Evolutionary conservation across 2,329 filamentous ascomycete species (phyloP), one percentile per base, ranked within the genome.

Genomic region (Stylonectria norvegica): DNA sequence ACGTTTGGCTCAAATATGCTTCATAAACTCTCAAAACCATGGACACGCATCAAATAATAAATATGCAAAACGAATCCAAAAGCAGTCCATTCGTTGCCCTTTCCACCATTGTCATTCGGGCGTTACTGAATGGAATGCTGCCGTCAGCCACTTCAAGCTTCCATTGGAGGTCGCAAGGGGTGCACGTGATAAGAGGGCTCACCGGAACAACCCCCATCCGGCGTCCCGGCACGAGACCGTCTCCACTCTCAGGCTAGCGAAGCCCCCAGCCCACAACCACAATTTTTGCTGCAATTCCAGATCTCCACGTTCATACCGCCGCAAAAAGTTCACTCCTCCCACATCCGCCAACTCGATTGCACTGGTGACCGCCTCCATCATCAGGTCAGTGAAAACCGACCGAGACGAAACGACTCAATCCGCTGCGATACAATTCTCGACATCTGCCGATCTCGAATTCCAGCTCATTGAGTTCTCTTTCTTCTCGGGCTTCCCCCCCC

Each of bases 301-400:
- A 60, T 59, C 57, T 59, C 58, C 51, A 54, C 49, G 49, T 39
- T 53, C 52, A 47, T 47, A 51, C 52, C 46, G 50, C 30, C 48
- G n/a, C n/a, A 55, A 62, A 64, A 67, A 64, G 60, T 64, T 65
- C 61, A 57, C 50, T 60, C 51, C 51, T 63, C 58, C 54, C 58
- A 65, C 58, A 64, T 58, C 57, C 60, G 62, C 54, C 65, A 65
- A 68, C 58, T 60, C 65, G 68, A 72, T 71, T 71, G 67, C 66
- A 59, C 67, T 70, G 69, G 67, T 72, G 68, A 71, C 54, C 65
- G 59, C 58, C 58, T 57, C 50, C 63, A 61, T 66, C 69, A 72
- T 69, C 70, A 72, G 70, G 70, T 72, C 52, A 70, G 69, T 70
- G 57, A 37, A 45, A 32, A 39, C 46, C 19, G 23, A 30, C 45